Evolutionary conservation across 208 protist genomes (phyloP).

Genomic region (Trypanosoma rangeli): DNA sequence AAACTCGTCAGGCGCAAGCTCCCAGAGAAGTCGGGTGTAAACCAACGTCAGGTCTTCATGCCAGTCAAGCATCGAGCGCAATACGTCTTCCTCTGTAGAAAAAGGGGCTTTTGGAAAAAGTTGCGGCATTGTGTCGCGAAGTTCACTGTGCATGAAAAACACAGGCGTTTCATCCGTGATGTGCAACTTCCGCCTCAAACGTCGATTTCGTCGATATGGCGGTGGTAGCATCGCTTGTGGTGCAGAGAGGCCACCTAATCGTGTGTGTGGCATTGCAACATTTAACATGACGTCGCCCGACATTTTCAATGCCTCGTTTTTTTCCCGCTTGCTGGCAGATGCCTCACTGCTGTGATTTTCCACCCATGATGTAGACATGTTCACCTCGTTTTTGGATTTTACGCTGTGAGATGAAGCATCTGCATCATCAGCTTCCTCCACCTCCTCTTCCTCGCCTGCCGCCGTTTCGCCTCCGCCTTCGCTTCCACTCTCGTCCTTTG

Average conservation of each 20-base stretch:
- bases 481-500: constrained; percentile 1
- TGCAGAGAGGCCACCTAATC: constrained; percentile 41
- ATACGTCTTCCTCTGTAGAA: constrained; percentile 70
- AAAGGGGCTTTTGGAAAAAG: constrained; percentile 57
- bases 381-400: background rate
- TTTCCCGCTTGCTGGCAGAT: background rate
- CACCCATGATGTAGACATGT: background rate
- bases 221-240: constrained; percentile 52
- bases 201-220: constrained; percentile 51
- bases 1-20: constrained; percentile 56
- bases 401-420: background rate
- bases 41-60: constrained; percentile 50
- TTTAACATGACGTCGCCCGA: constrained; percentile 18
- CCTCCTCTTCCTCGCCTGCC: constrained; percentile 7
- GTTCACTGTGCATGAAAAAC: constrained; percentile 58
- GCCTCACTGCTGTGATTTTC: background rate
- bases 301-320: background rate
- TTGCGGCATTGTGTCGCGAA: constrained; percentile 36
- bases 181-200: constrained; percentile 37
- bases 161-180: constrained; percentile 52
- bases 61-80: constrained; percentile 72
- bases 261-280: constrained; percentile 2
- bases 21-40: constrained; percentile 80
- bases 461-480: background rate
- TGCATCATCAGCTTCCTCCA: constrained; percentile 8